Conservation (phyloP, 2,329 filamentous ascomycete species). For the Thelonectria rubi region DNA sequence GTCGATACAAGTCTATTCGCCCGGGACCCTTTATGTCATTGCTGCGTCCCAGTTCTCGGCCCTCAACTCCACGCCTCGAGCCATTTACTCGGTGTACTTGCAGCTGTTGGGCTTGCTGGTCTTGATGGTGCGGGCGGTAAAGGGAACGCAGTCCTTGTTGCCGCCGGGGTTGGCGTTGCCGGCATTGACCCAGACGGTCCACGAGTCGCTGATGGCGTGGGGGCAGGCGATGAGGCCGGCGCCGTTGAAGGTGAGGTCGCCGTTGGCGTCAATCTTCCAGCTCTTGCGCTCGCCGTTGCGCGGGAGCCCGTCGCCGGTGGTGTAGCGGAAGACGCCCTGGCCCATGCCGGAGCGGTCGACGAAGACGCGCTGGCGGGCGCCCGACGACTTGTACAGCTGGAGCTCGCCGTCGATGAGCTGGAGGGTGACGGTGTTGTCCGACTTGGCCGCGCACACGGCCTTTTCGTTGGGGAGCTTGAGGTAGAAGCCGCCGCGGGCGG, state of each 20-base stretch:
- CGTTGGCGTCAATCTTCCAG: constrained; percentile 55
- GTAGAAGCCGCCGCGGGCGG: constrained; percentile 54
- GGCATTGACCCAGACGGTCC: constrained; percentile 49
- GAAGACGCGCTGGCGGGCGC: constrained; percentile 58
- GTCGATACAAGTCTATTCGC: neutral
- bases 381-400: constrained; percentile 54
- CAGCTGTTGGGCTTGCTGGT: constrained; percentile 48
- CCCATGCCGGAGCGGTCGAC: constrained; percentile 68
- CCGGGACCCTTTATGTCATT: neutral
- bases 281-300: constrained; percentile 56
- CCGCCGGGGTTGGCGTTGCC: constrained; percentile 48
- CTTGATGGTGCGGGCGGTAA: constrained; percentile 46
- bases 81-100: constrained; percentile 42
- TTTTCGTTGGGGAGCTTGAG: constrained; percentile 55
- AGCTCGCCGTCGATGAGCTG: constrained; percentile 55
- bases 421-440: constrained; percentile 59
- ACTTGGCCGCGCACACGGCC: constrained; percentile 57
- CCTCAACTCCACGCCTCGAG: neutral
- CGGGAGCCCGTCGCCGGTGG: constrained; percentile 51
- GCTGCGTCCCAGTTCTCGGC: neutral
- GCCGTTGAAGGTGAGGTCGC: constrained; percentile 57
- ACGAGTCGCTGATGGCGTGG: constrained; percentile 50
- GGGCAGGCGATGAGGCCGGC: constrained; percentile 63
- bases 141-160: constrained; percentile 49
- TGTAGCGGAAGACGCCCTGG: constrained; percentile 63